Evolutionary conservation across 2,329 filamentous ascomycete species (phyloP), one percentile per base, ranked within the genome.

Genomic region (Talaromyces verruculosus): DNA sequence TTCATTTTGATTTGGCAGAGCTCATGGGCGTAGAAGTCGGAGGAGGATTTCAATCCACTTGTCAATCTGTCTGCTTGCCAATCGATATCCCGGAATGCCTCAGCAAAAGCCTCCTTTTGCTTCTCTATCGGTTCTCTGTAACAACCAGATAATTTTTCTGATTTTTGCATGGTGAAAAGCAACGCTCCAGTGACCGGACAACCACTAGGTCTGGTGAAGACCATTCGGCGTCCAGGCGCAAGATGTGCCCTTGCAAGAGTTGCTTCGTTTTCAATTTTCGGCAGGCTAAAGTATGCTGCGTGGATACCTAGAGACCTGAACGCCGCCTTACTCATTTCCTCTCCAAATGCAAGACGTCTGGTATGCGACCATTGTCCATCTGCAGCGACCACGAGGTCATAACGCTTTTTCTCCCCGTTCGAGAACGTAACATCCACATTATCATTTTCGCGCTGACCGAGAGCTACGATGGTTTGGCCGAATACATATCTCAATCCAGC

Each of bases 301-400:
- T 47, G 43, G 11, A 47, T 47, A 5, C 43, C 43, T 19, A 47
- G 8, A 13, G 43, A 47, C 5, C 19, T 22, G 5, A 47, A 47
- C 3, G 43, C 43, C 11, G 19, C 19, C 4, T 5, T 25, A 25
- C 19, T 47, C 3, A 10, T 25, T 47, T 47, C 43, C 19, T 47
- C 11, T 13, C 43, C 43, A 25, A 47, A 47, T 47, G 43, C 43
- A 47, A 47, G 43, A 5, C 43, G 19, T 47, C 43, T 47, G 13
- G 67, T 73, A 2, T 62, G 66, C 1, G 73, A 76, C 28, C 68
- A 62, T n/a, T 68, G 61, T 1, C 76, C 75, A 67, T 78, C 75
- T 6, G 71, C 72, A 7, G 71, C 76, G 49, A 77, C 70, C 11
- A 76, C 60, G 19, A 76, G 63, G 65, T 77, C 73, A 65, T 72